These are phyloP conservation scores for Ogataea allantospora DNA, from an alignment of 805 yeast genomes.

Conservation along the genomic window DNA sequence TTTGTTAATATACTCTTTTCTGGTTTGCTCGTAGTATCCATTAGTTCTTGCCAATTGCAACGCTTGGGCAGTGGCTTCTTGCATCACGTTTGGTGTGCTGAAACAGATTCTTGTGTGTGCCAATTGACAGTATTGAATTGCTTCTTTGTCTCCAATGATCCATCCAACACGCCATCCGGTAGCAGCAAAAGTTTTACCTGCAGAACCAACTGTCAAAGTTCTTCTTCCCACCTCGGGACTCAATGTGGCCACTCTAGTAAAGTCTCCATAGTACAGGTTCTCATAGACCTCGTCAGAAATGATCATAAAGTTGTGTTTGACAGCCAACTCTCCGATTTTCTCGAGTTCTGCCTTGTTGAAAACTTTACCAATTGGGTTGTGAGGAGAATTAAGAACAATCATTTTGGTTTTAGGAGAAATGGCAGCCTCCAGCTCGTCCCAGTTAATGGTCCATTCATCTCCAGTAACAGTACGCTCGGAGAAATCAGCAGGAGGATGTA, in stretches of 20 bases:
- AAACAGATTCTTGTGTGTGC: conserved; percentile 97
- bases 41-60: conserved; percentile 58
- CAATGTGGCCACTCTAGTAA: conserved; percentile 82
- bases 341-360: conserved; percentile 73
- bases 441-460: conserved; percentile 84
- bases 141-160: conserved; percentile 83
- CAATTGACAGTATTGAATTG: conserved; percentile 74
- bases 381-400: conserved; percentile 89
- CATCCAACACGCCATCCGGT: conserved; percentile 99
- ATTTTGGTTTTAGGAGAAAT: conserved; percentile 77
- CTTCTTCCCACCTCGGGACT: conserved; percentile 74
- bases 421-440: conserved; percentile 69
- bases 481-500: conserved; percentile 79
- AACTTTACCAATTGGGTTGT: conserved; percentile 93
- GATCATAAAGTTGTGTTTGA: conserved; percentile 77
- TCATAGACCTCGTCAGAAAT: conserved; percentile 96
- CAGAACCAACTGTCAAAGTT: conserved; percentile 91
- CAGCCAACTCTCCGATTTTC: conserved; percentile 77
- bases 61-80: conserved; percentile 86
- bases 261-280: conserved; percentile 69
- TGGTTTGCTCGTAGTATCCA: conserved; percentile 68
- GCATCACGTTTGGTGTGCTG: conserved; percentile 86
- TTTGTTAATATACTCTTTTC: conserved; percentile 66
- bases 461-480: conserved; percentile 65
- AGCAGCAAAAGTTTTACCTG: conserved; percentile 97